These are phyloP conservation scores for Aspergillus pseudoglaucus DNA, from an alignment of 2,329 filamentous ascomycete species.

Conservation along the genomic window DNA sequence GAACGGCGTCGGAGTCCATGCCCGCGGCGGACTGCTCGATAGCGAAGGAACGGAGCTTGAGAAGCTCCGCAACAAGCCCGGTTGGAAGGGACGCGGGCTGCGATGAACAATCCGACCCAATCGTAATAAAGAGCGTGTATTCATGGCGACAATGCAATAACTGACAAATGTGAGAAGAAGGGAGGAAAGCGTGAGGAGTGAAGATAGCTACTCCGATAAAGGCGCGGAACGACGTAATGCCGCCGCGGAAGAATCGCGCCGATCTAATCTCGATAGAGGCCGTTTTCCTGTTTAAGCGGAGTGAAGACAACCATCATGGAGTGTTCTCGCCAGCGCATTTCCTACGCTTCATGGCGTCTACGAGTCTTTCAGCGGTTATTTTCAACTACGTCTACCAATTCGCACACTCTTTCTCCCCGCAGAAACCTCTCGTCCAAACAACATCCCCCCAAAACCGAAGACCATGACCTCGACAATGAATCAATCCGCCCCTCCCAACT, in stretches of 20 bases:
- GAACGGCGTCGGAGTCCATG: slow-evolving; percentile 48
- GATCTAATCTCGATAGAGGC: neutral
- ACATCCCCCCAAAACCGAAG: neutral
- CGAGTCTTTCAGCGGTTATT: slow-evolving; percentile 19
- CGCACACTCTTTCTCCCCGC: slow-evolving; percentile 7
- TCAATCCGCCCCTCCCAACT: slow-evolving; percentile 21
- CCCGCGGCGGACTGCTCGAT: slow-evolving; percentile 29
- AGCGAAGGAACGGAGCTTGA: slow-evolving; percentile 20
- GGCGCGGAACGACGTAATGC: neutral
- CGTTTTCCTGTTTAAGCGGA: neutral
- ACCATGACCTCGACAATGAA: slow-evolving; percentile 2
- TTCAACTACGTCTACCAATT: slow-evolving; percentile 2
- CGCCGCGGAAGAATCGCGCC: neutral
- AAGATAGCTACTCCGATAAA: slow-evolving; percentile 2
- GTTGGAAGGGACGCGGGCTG: slow-evolving; percentile 1
- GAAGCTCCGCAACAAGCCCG: slow-evolving; percentile 20
- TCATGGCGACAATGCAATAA: slow-evolving; percentile 15
- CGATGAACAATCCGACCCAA: slow-evolving; percentile 14
- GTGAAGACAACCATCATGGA: slow-evolving; percentile 16
- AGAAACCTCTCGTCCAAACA: slow-evolving; percentile 1
- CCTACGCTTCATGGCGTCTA: slow-evolving; percentile 29
- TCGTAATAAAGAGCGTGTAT: slow-evolving; percentile 16
- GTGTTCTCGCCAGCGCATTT: slow-evolving; percentile 16
- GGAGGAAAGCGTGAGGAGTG: slow-evolving; percentile 1
- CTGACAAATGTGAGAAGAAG: neutral